A percentile compares a stretch with the other conserved stretches of the same genome.
These are phyloP conservation scores for Blechomonas ayalai DNA, from an alignment of 208 protist species.

Conservation along the genomic window DNA sequence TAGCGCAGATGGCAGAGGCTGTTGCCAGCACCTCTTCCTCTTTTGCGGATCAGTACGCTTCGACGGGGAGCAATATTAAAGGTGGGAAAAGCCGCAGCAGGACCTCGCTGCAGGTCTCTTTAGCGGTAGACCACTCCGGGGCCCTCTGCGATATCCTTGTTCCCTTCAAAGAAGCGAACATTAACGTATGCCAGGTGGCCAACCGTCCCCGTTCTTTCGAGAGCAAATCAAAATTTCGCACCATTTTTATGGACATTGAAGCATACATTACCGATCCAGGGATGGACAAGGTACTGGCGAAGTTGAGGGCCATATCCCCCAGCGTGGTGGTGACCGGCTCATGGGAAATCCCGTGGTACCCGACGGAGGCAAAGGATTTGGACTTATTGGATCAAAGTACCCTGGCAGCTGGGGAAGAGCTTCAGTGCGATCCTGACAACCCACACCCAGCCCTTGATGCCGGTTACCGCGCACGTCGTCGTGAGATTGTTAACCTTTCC, in stretches of 20 bases:
- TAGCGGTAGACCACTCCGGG: slow-evolving; percentile 25
- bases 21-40: slow-evolving; percentile 10
- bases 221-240: slow-evolving; percentile 26
- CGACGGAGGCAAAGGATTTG: slow-evolving; percentile 59
- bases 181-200: slow-evolving; percentile 56
- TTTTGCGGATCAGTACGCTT: slow-evolving; percentile 42
- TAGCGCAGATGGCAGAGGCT: background rate
- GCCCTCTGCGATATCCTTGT: slow-evolving; percentile 37
- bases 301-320: slow-evolving; percentile 17
- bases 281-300: slow-evolving; percentile 26
- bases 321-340: slow-evolving; percentile 36
- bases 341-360: slow-evolving; percentile 75
- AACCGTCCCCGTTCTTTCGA: slow-evolving; percentile 43
- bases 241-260: slow-evolving; percentile 64
- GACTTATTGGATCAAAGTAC: slow-evolving; percentile 81
- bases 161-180: slow-evolving; percentile 27
- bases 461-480: slow-evolving; percentile 87
- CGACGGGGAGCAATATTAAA: slow-evolving; percentile 34
- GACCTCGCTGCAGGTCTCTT: slow-evolving; percentile 50
- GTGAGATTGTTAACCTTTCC: slow-evolving; percentile 61
- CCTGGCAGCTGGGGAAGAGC: slow-evolving; percentile 75
- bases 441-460: slow-evolving; percentile 95
- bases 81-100: slow-evolving; percentile 23
- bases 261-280: slow-evolving; percentile 23
- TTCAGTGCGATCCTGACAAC: slow-evolving; percentile 81